These are phyloP conservation scores for Priceomyces carsonii DNA, from an alignment of 805 yeast genomes.

Conservation along the genomic window DNA sequence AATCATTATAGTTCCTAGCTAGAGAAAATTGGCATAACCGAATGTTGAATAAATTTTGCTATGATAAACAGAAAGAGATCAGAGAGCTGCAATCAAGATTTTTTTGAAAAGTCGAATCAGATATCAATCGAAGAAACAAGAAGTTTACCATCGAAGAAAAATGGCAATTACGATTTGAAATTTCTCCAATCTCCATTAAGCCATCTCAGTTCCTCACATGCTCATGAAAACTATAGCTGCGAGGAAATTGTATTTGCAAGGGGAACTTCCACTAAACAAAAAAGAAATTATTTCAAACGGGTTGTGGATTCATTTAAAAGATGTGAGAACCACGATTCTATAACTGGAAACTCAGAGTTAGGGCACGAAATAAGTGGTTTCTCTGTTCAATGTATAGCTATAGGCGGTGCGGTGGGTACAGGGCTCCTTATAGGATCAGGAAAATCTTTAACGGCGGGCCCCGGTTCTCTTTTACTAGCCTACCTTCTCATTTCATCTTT, in stretches of 20 bases:
- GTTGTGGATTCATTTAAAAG: slow-evolving; percentile 9
- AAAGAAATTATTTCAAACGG: slow-evolving; percentile 3
- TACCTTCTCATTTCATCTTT: slow-evolving; percentile 23
- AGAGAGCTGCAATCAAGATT: background rate
- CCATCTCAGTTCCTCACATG: no score
- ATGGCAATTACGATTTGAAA: background rate
- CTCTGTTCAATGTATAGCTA: slow-evolving; percentile 24
- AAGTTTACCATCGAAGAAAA: slow-evolving; percentile 2
- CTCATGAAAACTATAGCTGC: no score
- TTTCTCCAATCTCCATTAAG: background rate
- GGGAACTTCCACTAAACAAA: background rate
- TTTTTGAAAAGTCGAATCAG: background rate
- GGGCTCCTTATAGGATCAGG: slow-evolving; percentile 27
- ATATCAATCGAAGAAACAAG: slow-evolving; percentile 1
- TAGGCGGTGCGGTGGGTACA: slow-evolving; percentile 30
- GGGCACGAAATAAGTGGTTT: slow-evolving; percentile 8
- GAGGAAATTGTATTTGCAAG: slow-evolving; percentile 2
- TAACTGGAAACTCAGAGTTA: slow-evolving; percentile 5
- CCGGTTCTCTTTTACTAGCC: slow-evolving; percentile 21
- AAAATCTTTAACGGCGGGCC: slow-evolving; percentile 23
- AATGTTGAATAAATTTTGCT: no score
- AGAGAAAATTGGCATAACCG: no score
- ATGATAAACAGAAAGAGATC: slow-evolving; percentile 3
- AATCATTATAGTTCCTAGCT: no score
- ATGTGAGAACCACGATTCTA: slow-evolving; percentile 4